A percentile compares a stretch with the other conserved stretches of the same genome.
These are phyloP conservation scores for Aspergillus sp. DNA, from an alignment of 2,329 filamentous ascomycete species.

Conservation along the genomic window DNA sequence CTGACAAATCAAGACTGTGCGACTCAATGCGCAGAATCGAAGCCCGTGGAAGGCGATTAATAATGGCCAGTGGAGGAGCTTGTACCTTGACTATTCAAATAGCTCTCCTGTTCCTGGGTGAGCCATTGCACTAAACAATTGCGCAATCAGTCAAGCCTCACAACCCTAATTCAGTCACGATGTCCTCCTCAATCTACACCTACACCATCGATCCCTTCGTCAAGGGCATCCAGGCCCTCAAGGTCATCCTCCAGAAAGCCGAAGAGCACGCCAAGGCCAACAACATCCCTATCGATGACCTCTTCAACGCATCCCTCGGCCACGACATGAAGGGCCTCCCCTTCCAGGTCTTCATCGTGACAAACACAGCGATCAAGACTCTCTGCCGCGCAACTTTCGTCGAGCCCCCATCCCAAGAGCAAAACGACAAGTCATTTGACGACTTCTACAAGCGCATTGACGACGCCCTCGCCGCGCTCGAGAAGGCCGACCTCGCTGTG, in stretches of 20 bases:
- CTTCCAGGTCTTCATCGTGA: conserved; percentile 50
- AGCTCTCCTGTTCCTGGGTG: neutral
- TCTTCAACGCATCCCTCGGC: conserved; percentile 45
- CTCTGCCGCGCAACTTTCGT: conserved; percentile 40
- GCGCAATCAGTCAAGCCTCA: neutral
- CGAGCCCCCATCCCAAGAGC: conserved; percentile 33
- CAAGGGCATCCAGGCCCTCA: conserved; percentile 5
- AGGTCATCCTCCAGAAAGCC: conserved; percentile 45
- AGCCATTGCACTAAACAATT: neutral
- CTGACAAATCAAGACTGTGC: neutral
- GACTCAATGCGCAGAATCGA: neutral
- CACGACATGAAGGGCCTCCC: conserved; percentile 52
- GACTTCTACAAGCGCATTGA: conserved; percentile 51
- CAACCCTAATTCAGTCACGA: neutral
- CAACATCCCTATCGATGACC: conserved; percentile 32
- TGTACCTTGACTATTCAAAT: neutral
- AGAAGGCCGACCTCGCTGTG: conserved; percentile 41
- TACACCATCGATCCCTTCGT: conserved; percentile 3
- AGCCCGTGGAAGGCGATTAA: neutral
- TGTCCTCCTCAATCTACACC: conserved; percentile 3
- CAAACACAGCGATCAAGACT: conserved; percentile 44
- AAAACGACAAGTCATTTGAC: conserved; percentile 51
- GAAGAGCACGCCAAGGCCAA: conserved; percentile 42
- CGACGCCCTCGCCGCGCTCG: conserved; percentile 48
- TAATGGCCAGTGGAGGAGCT: neutral